Percentiles rank a stretch among this genome's conserved stretches.
phyloP scores from a whole-genome alignment of 148 eudicot species.

The Suaeda aralocaspica region DNA sequence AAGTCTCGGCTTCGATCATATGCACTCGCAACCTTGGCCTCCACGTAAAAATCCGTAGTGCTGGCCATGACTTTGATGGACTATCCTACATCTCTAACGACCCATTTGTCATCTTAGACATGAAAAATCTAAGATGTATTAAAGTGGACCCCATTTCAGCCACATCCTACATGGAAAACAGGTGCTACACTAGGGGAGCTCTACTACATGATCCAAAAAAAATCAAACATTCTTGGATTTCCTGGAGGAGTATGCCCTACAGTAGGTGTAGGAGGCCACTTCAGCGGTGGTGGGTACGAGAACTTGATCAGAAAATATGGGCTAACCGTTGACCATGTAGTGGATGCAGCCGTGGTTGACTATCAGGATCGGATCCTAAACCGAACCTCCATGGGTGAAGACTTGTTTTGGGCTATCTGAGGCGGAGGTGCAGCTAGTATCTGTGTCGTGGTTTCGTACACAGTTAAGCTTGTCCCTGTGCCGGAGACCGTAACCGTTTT shows the following conservation, averaged over 20 bases:
- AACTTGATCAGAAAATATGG: slow-evolving; percentile 33
- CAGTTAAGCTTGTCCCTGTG: slow-evolving; percentile 18
- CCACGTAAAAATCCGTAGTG: no score
- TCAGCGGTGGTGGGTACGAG: slow-evolving; percentile 38
- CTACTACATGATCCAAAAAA: slow-evolving; percentile 16
- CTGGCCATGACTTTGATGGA: no score
- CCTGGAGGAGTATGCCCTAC: slow-evolving; percentile 34
- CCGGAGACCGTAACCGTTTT: slow-evolving; percentile 26
- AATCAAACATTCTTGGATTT: slow-evolving; percentile 5
- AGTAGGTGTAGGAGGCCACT: slow-evolving; percentile 37
- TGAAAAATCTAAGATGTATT: slow-evolving; percentile 4
- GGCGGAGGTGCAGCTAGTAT: slow-evolving; percentile 31
- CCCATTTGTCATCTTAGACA: slow-evolving; percentile 23
- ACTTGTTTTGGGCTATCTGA: slow-evolving; percentile 40
- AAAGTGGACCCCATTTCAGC: slow-evolving; percentile 1
- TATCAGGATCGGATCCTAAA: slow-evolving; percentile 20
- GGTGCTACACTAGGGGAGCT: slow-evolving; percentile 23
- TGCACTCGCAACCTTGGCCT: no score
- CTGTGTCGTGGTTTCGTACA: slow-evolving; percentile 19
- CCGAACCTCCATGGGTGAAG: slow-evolving; percentile 37
- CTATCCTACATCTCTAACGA: no score
- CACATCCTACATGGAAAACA: slow-evolving; percentile 18
- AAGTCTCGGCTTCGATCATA: no score
- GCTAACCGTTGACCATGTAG: slow-evolving; percentile 29
- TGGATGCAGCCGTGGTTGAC: slow-evolving; percentile 33